Base-by-base conservation (phyloP, 2,329 filamentous ascomycete species). In the Cladosporium colombiae region DNA sequence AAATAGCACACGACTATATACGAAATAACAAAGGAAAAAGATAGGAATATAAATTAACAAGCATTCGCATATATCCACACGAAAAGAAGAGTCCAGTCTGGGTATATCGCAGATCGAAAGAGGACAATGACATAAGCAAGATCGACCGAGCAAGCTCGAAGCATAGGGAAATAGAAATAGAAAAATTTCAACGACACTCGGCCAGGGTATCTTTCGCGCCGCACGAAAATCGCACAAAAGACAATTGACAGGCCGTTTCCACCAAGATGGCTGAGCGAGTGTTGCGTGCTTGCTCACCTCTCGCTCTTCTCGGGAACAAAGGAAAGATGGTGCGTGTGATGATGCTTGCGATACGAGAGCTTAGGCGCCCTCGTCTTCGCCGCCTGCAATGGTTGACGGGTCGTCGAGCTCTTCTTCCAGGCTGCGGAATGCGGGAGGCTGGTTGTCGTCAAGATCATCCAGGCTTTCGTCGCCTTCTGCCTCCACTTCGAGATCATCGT, bases 401-500 rank as follows among this genome's bases (percentile, higher is more conserved):
- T 66, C 58, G 10, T 68, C 70, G 14, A 44, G 35, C 10, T 74
- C 67, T 67, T 74, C 74, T 13, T 63, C 67, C 21, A 75, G 66
- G 65, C 70, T 74, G n/a, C 73, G 69, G 68, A 74, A 73, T 25
- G 68, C 70, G 3, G 70, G 72, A 10, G 70, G 65, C 53, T 68
- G 65, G 11, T 63, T 57, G 65, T 72, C 71, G n/a, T 57, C 64
- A 14, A 71, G 40, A 61, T 69, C 69, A 13, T 63, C 61, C 37
- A 73, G 69, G 66, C 68, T 70, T 40, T 74, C 69, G 49, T 74
- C 72, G 35, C 69, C 68, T 27, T 66, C 65, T 10, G 55, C 67
- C 44, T 65, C 66, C 11, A 16, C 37, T 44, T 53, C 83, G 50
- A 78, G 78, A 31, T 81, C 78, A 66, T 85, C 83, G 66, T 85